These are phyloP conservation scores for Silene vulgaris DNA, from an alignment of 179 eudicot species.

Conservation along the genomic window DNA sequence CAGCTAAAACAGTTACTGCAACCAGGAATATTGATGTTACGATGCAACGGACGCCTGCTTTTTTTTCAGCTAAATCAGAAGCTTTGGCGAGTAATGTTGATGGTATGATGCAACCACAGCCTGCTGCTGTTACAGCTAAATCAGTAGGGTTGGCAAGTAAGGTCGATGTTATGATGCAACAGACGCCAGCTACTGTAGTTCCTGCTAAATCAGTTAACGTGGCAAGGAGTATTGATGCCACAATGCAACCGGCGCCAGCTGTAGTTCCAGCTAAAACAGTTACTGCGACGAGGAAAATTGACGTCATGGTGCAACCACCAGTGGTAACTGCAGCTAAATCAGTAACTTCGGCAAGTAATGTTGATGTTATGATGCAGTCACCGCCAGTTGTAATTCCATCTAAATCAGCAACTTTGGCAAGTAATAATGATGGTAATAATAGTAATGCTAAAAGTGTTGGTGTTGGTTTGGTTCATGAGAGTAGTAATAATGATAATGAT, in stretches of 20 bases:
- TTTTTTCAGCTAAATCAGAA: background rate
- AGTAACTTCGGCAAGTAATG: background rate
- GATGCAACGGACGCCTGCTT: background rate
- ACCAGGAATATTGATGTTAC: background rate
- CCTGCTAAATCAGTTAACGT: background rate
- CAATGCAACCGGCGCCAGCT: background rate
- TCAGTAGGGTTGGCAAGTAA: background rate
- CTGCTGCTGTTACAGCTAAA: background rate
- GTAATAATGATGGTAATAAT: background rate
- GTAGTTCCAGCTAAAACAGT: background rate
- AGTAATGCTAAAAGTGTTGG: background rate
- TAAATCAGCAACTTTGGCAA: background rate
- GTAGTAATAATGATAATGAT: background rate
- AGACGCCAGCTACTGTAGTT: background rate
- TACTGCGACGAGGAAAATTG: background rate
- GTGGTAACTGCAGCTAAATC: background rate
- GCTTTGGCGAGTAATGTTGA: background rate
- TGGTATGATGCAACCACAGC: background rate
- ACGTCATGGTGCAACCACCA: background rate
- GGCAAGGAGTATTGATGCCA: background rate
- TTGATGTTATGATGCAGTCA: background rate
- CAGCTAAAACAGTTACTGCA: background rate
- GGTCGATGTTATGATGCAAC: background rate
- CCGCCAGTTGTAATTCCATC: background rate
- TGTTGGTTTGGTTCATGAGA: background rate